phyloP scores from a whole-genome alignment of 768 basidiomycete genomes.

The Boletus pseudopeckii region DNA sequence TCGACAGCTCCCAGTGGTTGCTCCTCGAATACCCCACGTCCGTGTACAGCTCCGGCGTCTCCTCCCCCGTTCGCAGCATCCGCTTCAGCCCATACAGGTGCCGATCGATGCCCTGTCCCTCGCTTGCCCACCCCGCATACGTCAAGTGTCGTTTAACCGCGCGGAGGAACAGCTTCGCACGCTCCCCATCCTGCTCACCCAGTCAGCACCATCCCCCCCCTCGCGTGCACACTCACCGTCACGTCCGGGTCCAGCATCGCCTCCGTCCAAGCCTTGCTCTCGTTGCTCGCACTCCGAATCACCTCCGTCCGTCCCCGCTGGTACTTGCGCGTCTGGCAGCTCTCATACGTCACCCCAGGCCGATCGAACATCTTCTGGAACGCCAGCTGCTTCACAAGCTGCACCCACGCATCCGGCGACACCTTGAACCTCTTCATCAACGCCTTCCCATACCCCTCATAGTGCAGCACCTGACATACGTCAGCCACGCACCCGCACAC shows the following conservation, averaged over 20 bases:
- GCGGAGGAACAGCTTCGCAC: conserved; percentile 64
- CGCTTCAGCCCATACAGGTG: conserved; percentile 94
- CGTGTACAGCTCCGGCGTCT: conserved; percentile 66
- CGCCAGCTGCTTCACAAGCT: conserved; percentile 94
- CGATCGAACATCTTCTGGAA: conserved; percentile 81
- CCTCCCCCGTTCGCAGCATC: conserved; percentile 69
- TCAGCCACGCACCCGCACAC: conserved; percentile 7
- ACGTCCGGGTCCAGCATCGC: conserved; percentile 70
- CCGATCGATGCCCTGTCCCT: conserved; percentile 92
- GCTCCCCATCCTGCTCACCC: conserved; percentile 44
- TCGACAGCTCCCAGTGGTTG: conserved; percentile 90
- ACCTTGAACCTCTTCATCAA: conserved; percentile 77
- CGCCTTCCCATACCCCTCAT: conserved; percentile 85
- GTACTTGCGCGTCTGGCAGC: conserved; percentile 90
- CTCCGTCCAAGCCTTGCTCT: conserved; percentile 82
- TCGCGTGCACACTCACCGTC: conserved; percentile 37
- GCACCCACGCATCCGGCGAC: conserved; percentile 93
- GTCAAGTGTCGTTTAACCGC: conserved; percentile 82
- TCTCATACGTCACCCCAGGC: conserved; percentile 87
- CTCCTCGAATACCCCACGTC: conserved; percentile 69
- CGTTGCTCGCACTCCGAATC: conserved; percentile 78
- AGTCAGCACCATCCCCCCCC: background rate
- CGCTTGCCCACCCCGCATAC: conserved; percentile 88
- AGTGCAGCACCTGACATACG: conserved; percentile 64
- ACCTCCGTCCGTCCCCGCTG: conserved; percentile 92